A percentile compares a stretch with the other conserved stretches of the same genome.
These are phyloP conservation scores for Haplosporangium sp. DNA, from an alignment of 371 early-diverging fungal species.

Conservation along the genomic window DNA sequence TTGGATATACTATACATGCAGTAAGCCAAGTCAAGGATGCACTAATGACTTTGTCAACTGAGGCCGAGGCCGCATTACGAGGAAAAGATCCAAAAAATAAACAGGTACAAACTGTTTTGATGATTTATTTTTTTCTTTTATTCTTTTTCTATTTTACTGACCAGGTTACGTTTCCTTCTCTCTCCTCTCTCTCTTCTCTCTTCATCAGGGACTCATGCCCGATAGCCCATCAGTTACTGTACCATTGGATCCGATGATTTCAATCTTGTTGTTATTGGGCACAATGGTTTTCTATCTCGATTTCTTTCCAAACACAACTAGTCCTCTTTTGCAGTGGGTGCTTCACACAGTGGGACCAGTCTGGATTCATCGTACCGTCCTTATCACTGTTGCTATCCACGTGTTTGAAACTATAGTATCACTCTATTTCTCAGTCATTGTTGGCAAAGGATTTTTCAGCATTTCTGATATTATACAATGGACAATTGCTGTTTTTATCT, in stretches of 20 bases:
- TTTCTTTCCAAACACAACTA: constrained; percentile 42
- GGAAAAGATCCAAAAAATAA: constrained; percentile 15
- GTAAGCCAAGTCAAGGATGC: constrained; percentile 35
- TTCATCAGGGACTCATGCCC: constrained; percentile 26
- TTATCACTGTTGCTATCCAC: constrained; percentile 9
- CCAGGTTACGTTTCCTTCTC: too few relatives aligned
- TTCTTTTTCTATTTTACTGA: too few relatives aligned
- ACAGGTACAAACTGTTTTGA: constrained; percentile 18
- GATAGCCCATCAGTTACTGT: constrained; percentile 26
- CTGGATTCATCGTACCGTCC: constrained; percentile 16
- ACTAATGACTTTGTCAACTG: constrained; percentile 33
- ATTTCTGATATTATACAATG: constrained; percentile 18
- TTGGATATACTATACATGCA: constrained; percentile 32
- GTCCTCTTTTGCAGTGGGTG: constrained; percentile 29
- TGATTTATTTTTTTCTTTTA: too few relatives aligned
- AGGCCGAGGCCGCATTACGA: constrained; percentile 34
- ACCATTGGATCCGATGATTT: constrained; percentile 18
- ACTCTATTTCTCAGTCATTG: constrained; percentile 38
- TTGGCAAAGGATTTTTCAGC: constrained; percentile 35
- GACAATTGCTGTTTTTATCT: constrained; percentile 14
- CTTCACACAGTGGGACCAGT: constrained; percentile 15
- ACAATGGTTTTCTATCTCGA: constrained; percentile 28
- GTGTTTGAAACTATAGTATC: constrained; percentile 25
- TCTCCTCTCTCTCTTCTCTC: background rate
- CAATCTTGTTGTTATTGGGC: background rate